These are phyloP conservation scores for Millerozyma acaciae DNA, from an alignment of 805 yeast genomes.

Conservation along the genomic window DNA sequence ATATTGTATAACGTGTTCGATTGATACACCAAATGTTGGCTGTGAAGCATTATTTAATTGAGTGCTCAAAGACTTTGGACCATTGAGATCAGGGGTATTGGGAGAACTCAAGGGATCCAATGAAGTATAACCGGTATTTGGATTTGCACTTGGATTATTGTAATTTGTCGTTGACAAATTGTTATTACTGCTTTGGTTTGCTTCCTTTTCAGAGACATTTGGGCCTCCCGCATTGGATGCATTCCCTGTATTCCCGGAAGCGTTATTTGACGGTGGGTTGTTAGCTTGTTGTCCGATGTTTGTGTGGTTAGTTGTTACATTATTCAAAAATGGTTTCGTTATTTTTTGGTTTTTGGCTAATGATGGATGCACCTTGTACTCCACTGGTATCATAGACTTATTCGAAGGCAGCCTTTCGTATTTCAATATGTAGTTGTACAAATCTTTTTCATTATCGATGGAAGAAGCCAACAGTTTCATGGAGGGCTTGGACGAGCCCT, in stretches of 20 bases:
- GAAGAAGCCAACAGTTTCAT: conserved; percentile 74
- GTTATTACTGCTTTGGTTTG: too few relatives aligned
- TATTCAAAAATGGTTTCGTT: conserved; percentile 32
- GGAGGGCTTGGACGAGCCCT: conserved; percentile 48
- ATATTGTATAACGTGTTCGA: conserved; percentile 70
- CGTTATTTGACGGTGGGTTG: neutral
- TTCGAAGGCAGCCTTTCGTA: conserved; percentile 37
- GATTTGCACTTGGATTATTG: conserved; percentile 2
- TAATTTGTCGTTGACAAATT: neutral
- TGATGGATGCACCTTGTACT: conserved; percentile 67
- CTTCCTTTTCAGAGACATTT: neutral
- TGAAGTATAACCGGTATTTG: conserved; percentile 3
- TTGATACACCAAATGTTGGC: conserved; percentile 75
- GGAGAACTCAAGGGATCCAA: conserved; percentile 32
- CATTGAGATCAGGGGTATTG: conserved; percentile 30
- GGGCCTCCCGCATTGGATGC: neutral
- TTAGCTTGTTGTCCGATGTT: neutral
- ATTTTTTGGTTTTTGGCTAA: conserved; percentile 37
- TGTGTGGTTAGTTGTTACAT: conserved; percentile 3
- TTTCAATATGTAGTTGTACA: conserved; percentile 63
- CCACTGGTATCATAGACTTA: conserved; percentile 57
- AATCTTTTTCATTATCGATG: conserved; percentile 79
- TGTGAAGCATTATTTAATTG: conserved; percentile 18
- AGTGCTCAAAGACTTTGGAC: conserved; percentile 27
- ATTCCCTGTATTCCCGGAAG: neutral